Conservation (phyloP, 305 asterid species). For the Solanum hybrid region DNA sequence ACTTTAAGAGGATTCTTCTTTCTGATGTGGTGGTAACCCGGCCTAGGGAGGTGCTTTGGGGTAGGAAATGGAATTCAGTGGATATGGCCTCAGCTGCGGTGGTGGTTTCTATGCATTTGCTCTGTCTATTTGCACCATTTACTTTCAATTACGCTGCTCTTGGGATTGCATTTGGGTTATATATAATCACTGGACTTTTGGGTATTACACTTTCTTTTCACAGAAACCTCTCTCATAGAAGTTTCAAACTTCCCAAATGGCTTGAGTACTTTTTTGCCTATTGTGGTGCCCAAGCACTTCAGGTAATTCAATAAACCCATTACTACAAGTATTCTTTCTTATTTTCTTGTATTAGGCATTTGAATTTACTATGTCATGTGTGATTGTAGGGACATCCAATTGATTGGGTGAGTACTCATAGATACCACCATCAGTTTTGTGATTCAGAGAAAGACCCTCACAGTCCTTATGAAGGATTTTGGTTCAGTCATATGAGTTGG, state of each 20-base stretch:
- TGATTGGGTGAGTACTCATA: conserved; percentile 82
- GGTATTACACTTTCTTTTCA: conserved; percentile 78
- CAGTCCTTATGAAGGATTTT: conserved; percentile 70
- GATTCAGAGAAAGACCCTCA: conserved; percentile 72
- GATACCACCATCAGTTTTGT: conserved; percentile 72
- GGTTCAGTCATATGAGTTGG: conserved; percentile 84
- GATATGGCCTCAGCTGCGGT: conserved; percentile 41
- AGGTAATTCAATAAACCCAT: conserved; percentile 26
- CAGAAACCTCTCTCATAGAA: conserved; percentile 60
- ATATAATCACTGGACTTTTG: conserved; percentile 54
- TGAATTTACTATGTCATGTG: neutral
- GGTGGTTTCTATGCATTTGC: conserved; percentile 41
- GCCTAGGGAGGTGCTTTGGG: conserved; percentile 29
- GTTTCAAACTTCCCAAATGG: conserved; percentile 81
- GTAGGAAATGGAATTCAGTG: conserved; percentile 46
- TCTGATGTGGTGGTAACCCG: conserved; percentile 62
- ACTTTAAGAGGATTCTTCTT: conserved; percentile 33
- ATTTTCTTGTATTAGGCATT: neutral
- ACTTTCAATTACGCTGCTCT: conserved; percentile 56
- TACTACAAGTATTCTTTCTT: neutral
- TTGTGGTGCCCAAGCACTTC: conserved; percentile 80
- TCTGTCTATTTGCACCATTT: conserved; percentile 56
- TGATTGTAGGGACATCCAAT: conserved; percentile 56
- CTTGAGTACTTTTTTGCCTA: conserved; percentile 73
- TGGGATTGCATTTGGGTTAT: conserved; percentile 44